Percentiles rank a stretch among this genome's conserved stretches.
phyloP scores from a whole-genome alignment of 2,329 filamentous ascomycete genomes.

The Fusarium begoniae region DNA sequence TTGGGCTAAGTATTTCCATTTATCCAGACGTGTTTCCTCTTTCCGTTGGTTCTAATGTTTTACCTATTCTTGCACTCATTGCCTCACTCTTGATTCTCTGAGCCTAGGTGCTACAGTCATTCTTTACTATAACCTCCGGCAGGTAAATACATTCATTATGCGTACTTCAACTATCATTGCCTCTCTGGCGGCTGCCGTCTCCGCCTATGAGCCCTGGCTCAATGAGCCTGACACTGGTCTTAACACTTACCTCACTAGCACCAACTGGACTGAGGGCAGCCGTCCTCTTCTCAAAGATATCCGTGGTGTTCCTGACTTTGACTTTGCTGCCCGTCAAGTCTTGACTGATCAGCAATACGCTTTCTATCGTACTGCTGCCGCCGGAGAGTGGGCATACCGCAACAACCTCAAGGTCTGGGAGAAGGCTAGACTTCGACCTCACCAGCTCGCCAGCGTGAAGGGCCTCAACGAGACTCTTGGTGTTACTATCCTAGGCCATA shows the following conservation, averaged over 20 bases:
- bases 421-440: conserved; percentile 55
- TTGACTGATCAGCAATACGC: conserved; percentile 54
- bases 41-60: not conserved
- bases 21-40: not conserved
- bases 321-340: conserved; percentile 57
- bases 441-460: conserved; percentile 44
- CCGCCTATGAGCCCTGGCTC: conserved; percentile 45
- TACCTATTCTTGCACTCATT: too few relatives aligned
- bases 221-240: conserved; percentile 51
- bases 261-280: conserved; percentile 46
- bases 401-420: conserved; percentile 61
- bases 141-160: conserved; percentile 25
- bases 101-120: conserved; percentile 5
- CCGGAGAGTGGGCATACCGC: conserved; percentile 60
- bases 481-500: conserved; percentile 57
- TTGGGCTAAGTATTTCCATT: not conserved
- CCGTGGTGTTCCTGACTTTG: conserved; percentile 58
- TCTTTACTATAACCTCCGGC: conserved; percentile 21
- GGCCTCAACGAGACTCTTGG: conserved; percentile 48
- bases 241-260: conserved; percentile 38
- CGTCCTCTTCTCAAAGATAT: conserved; percentile 54
- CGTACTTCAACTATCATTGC: conserved; percentile 21
- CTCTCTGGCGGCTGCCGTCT: conserved; percentile 38
- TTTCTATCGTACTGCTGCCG: conserved; percentile 60
- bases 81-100: not conserved